These are phyloP conservation scores for Silene uniflora DNA, from an alignment of 148 eudicot species.

Conservation along the genomic window DNA sequence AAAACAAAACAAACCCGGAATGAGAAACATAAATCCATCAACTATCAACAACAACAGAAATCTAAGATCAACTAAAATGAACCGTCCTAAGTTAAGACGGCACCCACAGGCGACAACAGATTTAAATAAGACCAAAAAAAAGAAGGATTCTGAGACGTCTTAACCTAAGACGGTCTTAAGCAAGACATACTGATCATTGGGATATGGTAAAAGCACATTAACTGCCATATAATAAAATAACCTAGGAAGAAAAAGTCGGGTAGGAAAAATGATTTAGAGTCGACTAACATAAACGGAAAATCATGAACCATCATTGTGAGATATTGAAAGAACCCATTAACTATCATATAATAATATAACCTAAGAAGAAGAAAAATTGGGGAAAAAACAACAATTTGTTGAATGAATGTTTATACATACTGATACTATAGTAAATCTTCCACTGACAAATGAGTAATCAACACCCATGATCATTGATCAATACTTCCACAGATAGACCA, in stretches of 20 bases:
- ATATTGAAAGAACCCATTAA: background rate
- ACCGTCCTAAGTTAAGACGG: too few species aligned
- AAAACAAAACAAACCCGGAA: background rate
- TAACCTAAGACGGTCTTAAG: too few species aligned
- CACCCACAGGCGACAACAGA: too few species aligned
- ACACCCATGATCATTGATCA: slow-evolving; percentile 7
- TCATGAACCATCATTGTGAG: background rate
- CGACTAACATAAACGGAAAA: background rate
- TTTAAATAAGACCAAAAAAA: too few species aligned
- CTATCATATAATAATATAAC: background rate
- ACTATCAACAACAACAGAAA: background rate
- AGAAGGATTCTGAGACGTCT: too few species aligned
- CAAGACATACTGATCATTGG: too few species aligned
- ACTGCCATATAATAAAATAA: too few species aligned
- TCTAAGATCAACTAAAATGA: background rate
- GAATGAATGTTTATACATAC: background rate
- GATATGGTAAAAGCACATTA: too few species aligned
- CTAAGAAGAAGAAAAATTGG: background rate
- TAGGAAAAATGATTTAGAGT: background rate
- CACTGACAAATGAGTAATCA: slow-evolving; percentile 7
- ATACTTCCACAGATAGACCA: slow-evolving; percentile 3
- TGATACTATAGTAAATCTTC: background rate
- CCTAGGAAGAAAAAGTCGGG: too few species aligned
- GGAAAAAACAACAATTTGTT: background rate
- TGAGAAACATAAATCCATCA: background rate